phyloP scores from a whole-genome alignment of 1,139 yeast genomes.

The Torulaspora pretoriensis region DNA sequence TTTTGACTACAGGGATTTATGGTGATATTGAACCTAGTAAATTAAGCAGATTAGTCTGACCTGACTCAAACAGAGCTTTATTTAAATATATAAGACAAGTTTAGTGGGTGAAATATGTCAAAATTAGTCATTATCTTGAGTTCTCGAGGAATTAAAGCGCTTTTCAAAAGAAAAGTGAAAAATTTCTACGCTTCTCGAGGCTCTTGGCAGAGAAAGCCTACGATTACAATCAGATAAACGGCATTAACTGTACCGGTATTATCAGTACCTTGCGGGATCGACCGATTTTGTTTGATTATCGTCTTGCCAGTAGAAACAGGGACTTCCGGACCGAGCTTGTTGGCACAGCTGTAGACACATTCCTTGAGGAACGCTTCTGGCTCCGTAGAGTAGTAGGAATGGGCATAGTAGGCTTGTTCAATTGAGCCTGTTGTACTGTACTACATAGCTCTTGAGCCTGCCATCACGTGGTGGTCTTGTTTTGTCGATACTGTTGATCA shows the following conservation, averaged over 20 bases:
- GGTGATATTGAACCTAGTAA: too few relatives aligned
- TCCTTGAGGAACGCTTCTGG: too few relatives aligned
- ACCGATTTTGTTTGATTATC: too few relatives aligned
- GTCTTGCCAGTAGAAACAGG: too few relatives aligned
- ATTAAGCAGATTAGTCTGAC: neutral
- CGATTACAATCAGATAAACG: neutral
- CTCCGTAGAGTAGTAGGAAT: too few relatives aligned
- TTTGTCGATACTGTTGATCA: neutral
- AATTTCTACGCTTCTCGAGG: constrained; percentile 2
- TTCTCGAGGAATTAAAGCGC: neutral
- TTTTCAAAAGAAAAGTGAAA: constrained; percentile 4
- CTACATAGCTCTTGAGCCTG: neutral
- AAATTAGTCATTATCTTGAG: constrained; percentile 5
- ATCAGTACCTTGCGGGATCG: too few relatives aligned
- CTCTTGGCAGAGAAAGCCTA: constrained; percentile 1
- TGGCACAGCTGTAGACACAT: too few relatives aligned
- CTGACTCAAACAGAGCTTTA: neutral
- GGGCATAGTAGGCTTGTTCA: neutral
- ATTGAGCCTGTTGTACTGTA: neutral
- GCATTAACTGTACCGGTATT: too few relatives aligned
- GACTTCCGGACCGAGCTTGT: too few relatives aligned
- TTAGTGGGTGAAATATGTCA: constrained; percentile 3
- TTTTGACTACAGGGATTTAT: constrained; percentile 7
- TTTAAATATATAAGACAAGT: neutral
- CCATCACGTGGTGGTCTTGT: neutral